phyloP scores from a whole-genome alignment of 116 monocot genomes.

The Papilionanthe hybrid region DNA sequence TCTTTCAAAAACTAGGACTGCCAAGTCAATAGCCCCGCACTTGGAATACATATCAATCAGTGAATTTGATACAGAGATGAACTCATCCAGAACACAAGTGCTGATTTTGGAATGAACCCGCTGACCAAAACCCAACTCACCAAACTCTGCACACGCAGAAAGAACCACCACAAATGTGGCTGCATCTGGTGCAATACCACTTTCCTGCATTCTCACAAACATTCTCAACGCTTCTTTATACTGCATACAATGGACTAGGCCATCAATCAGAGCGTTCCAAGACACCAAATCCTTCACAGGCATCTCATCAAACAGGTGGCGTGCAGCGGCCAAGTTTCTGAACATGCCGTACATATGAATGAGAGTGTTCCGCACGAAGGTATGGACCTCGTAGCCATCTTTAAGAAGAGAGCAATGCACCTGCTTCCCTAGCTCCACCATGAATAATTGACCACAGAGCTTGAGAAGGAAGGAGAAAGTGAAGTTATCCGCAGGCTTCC shows the following conservation, averaged over 20 bases:
- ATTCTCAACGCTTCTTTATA: constrained; percentile 28
- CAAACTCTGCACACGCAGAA: constrained; percentile 55
- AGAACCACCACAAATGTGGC: constrained; percentile 45
- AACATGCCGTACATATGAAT: constrained; percentile 30
- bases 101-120: constrained; percentile 34
- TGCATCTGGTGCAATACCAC: constrained; percentile 37
- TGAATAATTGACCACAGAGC: constrained; percentile 20
- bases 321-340: constrained; percentile 4
- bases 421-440: constrained; percentile 20
- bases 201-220: constrained; percentile 29
- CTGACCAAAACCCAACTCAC: constrained; percentile 41
- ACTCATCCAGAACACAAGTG: constrained; percentile 3
- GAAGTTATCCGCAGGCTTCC: constrained; percentile 46
- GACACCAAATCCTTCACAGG: constrained; percentile 32
- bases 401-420: constrained; percentile 26
- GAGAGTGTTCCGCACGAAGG: constrained; percentile 29
- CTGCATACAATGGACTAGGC: constrained; percentile 28
- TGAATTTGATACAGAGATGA: constrained; percentile 33
- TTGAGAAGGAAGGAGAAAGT: constrained; percentile 63
- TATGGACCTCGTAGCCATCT: constrained; percentile 16
- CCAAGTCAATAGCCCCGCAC: constrained; percentile 34
- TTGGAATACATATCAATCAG: constrained; percentile 46
- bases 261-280: constrained; percentile 57
- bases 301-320: constrained; percentile 34
- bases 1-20: constrained; percentile 17